Conservation (phyloP, 345 rosid species). For the Ceriops zippeliana region DNA sequence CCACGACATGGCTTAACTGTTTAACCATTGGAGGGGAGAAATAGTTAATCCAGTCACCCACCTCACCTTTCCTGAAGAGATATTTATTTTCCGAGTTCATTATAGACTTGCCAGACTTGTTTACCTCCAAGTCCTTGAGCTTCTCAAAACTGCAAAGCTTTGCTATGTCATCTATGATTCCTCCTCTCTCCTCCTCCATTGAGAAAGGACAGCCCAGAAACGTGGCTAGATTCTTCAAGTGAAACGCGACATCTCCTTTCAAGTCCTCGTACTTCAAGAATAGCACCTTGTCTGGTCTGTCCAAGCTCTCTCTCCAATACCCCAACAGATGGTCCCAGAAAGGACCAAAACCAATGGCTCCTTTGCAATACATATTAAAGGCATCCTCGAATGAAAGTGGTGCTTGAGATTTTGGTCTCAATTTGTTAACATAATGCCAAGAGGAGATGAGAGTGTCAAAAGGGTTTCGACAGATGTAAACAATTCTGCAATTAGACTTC, state of each 20-base stretch:
- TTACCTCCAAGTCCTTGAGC: conserved; percentile 19
- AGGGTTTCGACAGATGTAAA: conserved; percentile 28
- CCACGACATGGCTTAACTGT: conserved; percentile 17
- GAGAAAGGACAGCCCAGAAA: conserved; percentile 17
- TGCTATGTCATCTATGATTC: conserved; percentile 7
- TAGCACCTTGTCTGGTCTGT: conserved; percentile 23
- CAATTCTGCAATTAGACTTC: conserved; percentile 6
- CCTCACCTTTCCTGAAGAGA: conserved; percentile 16
- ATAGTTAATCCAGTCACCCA: conserved; percentile 18
- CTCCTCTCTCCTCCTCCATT: conserved; percentile 9
- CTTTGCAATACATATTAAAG: conserved; percentile 32
- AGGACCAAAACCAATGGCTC: conserved; percentile 28
- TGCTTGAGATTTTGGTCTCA: conserved; percentile 11
- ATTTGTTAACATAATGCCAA: conserved; percentile 18
- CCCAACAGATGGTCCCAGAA: conserved; percentile 38
- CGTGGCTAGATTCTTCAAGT: conserved; percentile 24
- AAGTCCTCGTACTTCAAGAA: conserved; percentile 38
- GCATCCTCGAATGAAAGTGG: conserved; percentile 24
- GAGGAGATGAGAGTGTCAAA: conserved; percentile 22
- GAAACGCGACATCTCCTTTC: conserved; percentile 21
- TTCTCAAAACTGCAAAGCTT: conserved; percentile 24
- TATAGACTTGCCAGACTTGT: conserved; percentile 15
- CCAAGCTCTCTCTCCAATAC: conserved; percentile 33
- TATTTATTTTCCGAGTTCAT: conserved; percentile 6
- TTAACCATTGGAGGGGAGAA: conserved; percentile 17